Evolutionary conservation across 176 grass and related monocot genomes (phyloP).

Genomic region (Eragrostis curvula): DNA sequence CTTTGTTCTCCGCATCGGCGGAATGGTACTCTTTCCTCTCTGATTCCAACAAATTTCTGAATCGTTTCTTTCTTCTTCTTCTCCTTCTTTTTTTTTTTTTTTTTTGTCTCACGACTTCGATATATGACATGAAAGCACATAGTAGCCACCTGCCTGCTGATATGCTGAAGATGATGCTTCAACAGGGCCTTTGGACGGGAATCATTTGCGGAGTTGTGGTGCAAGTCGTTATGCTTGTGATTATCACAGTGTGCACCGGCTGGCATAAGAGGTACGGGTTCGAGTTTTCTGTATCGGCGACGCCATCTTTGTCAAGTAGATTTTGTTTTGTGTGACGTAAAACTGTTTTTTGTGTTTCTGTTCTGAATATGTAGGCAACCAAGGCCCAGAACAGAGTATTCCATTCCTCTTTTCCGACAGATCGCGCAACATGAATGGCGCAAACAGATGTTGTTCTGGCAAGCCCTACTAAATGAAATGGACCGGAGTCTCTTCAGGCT

Average conservation of each 20-base stretch:
- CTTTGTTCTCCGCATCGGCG: conserved; percentile 60
- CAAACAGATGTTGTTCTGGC: background rate
- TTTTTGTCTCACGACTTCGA: too few species aligned
- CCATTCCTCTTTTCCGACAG: background rate
- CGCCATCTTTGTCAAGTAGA: too few species aligned
- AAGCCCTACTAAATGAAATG: background rate
- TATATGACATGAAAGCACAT: background rate
- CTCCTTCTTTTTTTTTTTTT: too few species aligned
- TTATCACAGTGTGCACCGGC: conserved; percentile 55
- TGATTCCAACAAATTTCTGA: background rate
- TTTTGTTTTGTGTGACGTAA: background rate
- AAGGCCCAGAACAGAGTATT: conserved; percentile 1
- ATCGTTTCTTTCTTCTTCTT: too few species aligned
- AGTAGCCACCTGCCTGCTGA: background rate
- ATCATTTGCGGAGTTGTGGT: conserved; percentile 67
- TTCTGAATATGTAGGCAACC: background rate
- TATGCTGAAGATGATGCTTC: background rate
- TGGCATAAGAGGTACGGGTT: conserved; percentile 69
- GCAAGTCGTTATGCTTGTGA: conserved; percentile 53
- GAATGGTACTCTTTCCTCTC: conserved; percentile 38
- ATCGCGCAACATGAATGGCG: background rate
- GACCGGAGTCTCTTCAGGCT: too few species aligned
- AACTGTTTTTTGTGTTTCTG: background rate
- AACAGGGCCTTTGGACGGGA: conserved; percentile 76
- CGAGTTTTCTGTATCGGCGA: background rate